phyloP scores from a whole-genome alignment of 768 basidiomycete species.

The Pleurotus ostreatus region DNA sequence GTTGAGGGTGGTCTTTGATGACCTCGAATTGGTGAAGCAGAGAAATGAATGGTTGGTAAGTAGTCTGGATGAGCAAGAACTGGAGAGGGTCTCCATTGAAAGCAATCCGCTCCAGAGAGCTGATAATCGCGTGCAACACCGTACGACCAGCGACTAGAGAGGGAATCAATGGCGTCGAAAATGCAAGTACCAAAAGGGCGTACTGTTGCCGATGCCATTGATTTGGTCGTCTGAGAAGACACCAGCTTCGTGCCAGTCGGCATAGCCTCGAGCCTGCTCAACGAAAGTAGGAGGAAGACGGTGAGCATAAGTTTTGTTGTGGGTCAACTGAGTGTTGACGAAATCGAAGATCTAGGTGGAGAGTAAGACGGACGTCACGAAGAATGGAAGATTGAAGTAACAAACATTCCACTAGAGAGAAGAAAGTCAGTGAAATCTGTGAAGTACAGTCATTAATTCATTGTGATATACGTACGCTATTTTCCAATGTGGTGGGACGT shows the following conservation, averaged over 20 bases:
- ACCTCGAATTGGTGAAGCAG: constrained; percentile 78
- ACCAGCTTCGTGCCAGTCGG: constrained; percentile 76
- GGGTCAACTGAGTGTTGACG: constrained; percentile 67
- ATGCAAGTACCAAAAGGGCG: constrained; percentile 17
- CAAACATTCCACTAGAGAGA: constrained; percentile 68
- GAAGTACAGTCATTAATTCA: neutral
- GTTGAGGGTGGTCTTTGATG: constrained; percentile 49
- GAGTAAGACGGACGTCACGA: constrained; percentile 12
- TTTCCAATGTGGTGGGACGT: constrained; percentile 60
- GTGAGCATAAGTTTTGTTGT: constrained; percentile 81
- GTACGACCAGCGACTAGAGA: constrained; percentile 76
- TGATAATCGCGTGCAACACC: constrained; percentile 66
- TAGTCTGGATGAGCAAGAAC: constrained; percentile 72
- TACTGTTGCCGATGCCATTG: constrained; percentile 75
- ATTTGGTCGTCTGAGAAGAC: constrained; percentile 65
- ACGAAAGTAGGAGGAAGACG: constrained; percentile 73
- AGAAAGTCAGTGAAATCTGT: constrained; percentile 9
- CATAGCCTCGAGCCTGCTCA: constrained; percentile 70
- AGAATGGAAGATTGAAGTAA: constrained; percentile 8
- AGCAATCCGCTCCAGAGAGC: constrained; percentile 71
- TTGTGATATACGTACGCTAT: constrained; percentile 45
- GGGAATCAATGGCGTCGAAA: neutral
- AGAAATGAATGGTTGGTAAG: constrained; percentile 90
- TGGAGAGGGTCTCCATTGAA: constrained; percentile 79
- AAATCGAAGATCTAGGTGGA: constrained; percentile 64